Evolutionary conservation across 495 filamentous ascomycete species (phyloP), one percentile per base, ranked within the genome.

Genomic region (Parachaetomium inaequale): DNA sequence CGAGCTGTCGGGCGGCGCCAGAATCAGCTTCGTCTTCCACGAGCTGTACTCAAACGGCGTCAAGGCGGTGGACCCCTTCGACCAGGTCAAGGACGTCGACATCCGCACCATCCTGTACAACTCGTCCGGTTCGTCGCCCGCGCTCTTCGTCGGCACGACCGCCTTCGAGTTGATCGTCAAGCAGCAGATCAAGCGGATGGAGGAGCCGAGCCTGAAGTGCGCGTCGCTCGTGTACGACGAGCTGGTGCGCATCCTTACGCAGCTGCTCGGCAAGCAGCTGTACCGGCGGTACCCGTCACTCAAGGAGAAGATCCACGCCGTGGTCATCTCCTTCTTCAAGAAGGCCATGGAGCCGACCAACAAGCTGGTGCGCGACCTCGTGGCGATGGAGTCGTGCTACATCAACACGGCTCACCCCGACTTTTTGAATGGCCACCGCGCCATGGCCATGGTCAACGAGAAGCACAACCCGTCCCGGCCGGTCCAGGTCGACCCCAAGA

Each of bases 1-100:
- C 25, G 95, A 99, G 74, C 79, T 99, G 61, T 97, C 93, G 2
- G 95, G 95, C 60, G 95, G 95, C 77, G 95, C 95, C 57, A 87
- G 95, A 83, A 99, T 99, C 74, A 96, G 91, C 76, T 99, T 99
- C 70, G 95, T 99, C 43, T 99, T 96, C 83, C 95, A 99, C 74
- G 95, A 99, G 73, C 79, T 99, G 15, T 99, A 98, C 76, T 86
- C 92, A 46, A 99, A 99, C 75, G 95, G 95, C 76, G 86, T 99
- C 72, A 98, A 97, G 81, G 93, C 95, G 0, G 89, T 99, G 23
- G 95, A 98, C 74, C 95, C 95, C 17, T 99, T 99, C 72, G 95
- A 99, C 70, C 81, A 90, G 60, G 91, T 97, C 74, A 98, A 98
- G 78, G 95, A 99, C 75, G 86, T 94, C 63, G 95, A 99, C 70